These are phyloP conservation scores for Tuber calosporum DNA, from an alignment of 495 filamentous ascomycete species.

Conservation along the genomic window DNA sequence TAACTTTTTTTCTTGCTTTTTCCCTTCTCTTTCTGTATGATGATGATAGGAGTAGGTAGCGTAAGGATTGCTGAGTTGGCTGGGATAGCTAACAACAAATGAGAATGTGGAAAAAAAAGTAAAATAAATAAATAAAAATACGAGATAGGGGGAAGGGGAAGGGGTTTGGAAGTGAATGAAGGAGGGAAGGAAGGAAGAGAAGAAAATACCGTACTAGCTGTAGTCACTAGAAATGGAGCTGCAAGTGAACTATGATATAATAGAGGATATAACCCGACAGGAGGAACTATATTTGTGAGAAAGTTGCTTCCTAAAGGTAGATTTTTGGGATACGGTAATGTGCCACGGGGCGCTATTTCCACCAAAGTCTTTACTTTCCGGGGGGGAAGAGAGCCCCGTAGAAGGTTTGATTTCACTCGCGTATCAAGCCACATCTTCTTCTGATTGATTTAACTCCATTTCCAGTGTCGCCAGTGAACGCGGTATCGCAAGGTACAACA, in stretches of 20 bases:
- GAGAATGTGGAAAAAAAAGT: background rate
- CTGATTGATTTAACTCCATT: background rate
- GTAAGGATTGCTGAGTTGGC: background rate
- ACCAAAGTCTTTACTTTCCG: background rate
- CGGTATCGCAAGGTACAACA: background rate
- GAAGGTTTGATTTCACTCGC: background rate
- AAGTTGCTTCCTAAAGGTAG: background rate
- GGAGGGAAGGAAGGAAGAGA: background rate
- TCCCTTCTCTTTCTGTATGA: background rate
- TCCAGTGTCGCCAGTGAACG: background rate
- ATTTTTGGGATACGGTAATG: background rate
- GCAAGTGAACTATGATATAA: background rate
- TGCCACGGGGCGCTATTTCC: background rate
- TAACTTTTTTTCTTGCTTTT: background rate
- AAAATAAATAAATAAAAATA: background rate
- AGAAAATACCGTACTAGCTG: background rate
- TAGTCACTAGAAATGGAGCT: background rate
- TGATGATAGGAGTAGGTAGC: background rate
- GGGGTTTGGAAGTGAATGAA: background rate
- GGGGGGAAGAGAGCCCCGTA: background rate
- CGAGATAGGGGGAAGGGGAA: background rate
- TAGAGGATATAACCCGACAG: background rate
- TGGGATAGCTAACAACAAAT: background rate
- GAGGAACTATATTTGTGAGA: background rate
- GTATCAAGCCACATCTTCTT: background rate